Evolutionary conservation across 768 basidiomycete genomes (phyloP).

Genomic region (Floccularia luteovirens): DNA sequence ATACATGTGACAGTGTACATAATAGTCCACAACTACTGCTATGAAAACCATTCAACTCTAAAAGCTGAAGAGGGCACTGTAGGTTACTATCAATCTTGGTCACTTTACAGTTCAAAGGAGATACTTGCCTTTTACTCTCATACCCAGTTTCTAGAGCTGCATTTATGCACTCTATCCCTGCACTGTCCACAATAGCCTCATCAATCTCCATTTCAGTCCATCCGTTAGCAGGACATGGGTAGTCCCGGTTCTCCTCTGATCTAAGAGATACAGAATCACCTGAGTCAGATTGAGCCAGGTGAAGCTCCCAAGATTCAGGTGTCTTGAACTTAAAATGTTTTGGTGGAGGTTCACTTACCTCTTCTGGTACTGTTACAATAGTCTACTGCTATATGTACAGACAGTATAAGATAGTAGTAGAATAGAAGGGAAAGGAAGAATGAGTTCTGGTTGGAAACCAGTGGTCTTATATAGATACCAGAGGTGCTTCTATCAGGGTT

Average conservation of each 20-base stretch:
- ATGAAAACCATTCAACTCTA: not conserved
- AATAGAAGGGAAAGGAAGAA: no score
- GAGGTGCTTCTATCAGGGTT: no score
- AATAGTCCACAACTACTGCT: not conserved
- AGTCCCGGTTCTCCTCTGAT: not conserved
- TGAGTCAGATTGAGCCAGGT: not conserved
- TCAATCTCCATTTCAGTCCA: not conserved
- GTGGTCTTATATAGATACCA: no score
- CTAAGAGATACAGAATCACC: not conserved
- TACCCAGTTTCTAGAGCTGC: not conserved
- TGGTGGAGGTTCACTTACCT: not conserved
- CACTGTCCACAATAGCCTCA: not conserved
- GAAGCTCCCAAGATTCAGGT: no score
- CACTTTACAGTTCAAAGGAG: not conserved
- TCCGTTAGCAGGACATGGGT: not conserved
- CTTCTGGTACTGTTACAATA: no score
- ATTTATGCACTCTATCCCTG: not conserved
- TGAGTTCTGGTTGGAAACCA: no score
- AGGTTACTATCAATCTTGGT: not conserved
- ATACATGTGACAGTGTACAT: not conserved
- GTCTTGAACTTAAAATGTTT: no score
- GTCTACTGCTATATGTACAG: no score
- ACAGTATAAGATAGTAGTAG: no score
- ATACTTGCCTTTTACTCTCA: not conserved
- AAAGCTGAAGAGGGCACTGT: not conserved